Base-by-base conservation (phyloP, 768 basidiomycete genomes). In the Lepiota brunneoincarnata region DNA sequence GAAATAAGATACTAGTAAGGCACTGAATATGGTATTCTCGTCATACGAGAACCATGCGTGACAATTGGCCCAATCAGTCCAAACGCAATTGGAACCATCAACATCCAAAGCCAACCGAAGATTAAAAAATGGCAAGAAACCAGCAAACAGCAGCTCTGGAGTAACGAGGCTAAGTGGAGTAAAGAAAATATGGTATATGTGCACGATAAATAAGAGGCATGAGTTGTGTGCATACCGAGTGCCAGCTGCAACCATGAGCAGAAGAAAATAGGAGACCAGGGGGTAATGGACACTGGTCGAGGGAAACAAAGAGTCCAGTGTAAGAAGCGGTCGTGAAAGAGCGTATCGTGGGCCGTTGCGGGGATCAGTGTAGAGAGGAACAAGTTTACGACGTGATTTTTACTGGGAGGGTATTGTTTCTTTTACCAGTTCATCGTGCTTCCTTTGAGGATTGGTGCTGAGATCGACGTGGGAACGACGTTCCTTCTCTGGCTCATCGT, bases 401-500 rank as follows among this genome's bases (percentile, higher is more conserved):
- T 12, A 43, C 21, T 14, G 31, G 26, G 26, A 7, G 26, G 26
- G 7, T 4, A 4, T 28, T 28, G 26, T 28, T 31, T 28, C 10
- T 45, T 42, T 36, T 63, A 93, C 89, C 90, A 93, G 67, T 91
- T 89, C 83, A 92, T 83, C 60, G 84, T 92, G 69, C 86, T 93
- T 72, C 90, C 87, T 64, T 80, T 75, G 69, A 93, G 64, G 56
- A 91, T 80, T 18, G 91, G 91, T 47, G 87, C 81, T 2, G 85
- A 87, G 56, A 93, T 92, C 35, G 82, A 72, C 17, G 68, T 76
- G n/a, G 87, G 78, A 23, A 76, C 64, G 37, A 89, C 76, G 55
- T 76, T 73, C 61, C 83, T 74, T 44, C 88, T 76, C 71, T 87
- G 81, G 52, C 75, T 77, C 77, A 49, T 34, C 17, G 36, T 58